These are phyloP conservation scores for Sporisorium scitamineum DNA, from an alignment of 1,284 basidiomycete genomes.

Conservation along the genomic window DNA sequence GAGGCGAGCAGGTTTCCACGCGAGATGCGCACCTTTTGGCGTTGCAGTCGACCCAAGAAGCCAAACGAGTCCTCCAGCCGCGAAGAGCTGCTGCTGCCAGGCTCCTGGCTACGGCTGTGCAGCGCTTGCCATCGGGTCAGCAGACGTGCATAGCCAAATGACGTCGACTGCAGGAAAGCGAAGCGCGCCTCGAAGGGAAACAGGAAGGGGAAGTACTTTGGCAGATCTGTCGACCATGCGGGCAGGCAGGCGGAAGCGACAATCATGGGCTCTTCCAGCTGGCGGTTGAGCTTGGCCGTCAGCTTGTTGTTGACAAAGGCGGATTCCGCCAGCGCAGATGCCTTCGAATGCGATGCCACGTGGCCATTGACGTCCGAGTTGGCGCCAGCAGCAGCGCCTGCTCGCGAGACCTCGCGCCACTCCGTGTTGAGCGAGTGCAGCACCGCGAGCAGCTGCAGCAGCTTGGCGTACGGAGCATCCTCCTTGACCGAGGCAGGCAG, in stretches of 20 bases:
- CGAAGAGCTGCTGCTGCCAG: conserved; percentile 40
- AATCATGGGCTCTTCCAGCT: conserved; percentile 98
- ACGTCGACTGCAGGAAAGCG: conserved; percentile 94
- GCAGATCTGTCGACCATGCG: conserved; percentile 94
- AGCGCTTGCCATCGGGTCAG: conserved; percentile 89
- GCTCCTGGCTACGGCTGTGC: conserved; percentile 72
- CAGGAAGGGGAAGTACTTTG: conserved; percentile 94
- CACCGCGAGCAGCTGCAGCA: conserved; percentile 87
- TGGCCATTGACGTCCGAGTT: conserved; percentile 30
- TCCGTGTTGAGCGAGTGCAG: conserved; percentile 83
- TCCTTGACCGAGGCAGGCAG: conserved; percentile 81
- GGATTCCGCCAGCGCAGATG: conserved; percentile 75
- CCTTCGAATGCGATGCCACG: not conserved
- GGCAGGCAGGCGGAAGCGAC: conserved; percentile 96
- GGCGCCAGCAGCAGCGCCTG: conserved; percentile 1
- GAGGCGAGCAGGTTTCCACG: conserved; percentile 93
- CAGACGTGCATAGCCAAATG: conserved; percentile 94
- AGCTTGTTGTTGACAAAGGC: conserved; percentile 98
- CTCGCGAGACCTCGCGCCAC: conserved; percentile 69
- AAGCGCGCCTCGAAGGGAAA: conserved; percentile 98
- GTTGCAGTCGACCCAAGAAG: conserved; percentile 88
- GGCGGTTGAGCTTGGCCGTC: conserved; percentile 96
- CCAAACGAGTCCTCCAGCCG: conserved; percentile 83
- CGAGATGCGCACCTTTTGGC: conserved; percentile 97
- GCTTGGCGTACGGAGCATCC: conserved; percentile 87